phyloP scores from a whole-genome alignment of 2,329 filamentous ascomycete species.

The Aspergillus ochraceus region DNA sequence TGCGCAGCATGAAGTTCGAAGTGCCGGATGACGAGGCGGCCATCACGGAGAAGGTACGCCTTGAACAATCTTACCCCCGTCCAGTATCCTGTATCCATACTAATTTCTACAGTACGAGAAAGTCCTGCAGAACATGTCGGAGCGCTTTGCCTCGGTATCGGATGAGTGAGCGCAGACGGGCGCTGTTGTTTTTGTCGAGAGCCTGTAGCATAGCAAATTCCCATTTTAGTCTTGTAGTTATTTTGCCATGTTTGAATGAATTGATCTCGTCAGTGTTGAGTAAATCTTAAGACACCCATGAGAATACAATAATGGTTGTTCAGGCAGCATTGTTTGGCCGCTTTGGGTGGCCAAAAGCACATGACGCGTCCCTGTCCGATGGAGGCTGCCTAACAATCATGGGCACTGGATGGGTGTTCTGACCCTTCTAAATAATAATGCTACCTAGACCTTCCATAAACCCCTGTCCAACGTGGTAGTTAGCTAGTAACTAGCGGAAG shows the following conservation, averaged over 20 bases:
- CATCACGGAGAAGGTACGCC: conserved; percentile 76
- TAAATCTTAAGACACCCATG: too few relatives aligned
- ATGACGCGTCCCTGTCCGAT: conserved; percentile 15
- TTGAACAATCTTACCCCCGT: too few relatives aligned
- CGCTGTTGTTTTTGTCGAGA: conserved; percentile 13
- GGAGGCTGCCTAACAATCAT: neutral
- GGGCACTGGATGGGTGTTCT: too few relatives aligned
- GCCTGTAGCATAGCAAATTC: conserved; percentile 38
- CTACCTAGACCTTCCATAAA: too few relatives aligned
- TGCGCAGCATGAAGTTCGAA: conserved; percentile 97
- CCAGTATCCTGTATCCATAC: too few relatives aligned
- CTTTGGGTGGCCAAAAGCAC: conserved; percentile 18
- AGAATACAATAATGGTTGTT: neutral
- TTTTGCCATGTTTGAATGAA: conserved; percentile 10
- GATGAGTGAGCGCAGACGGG: conserved; percentile 69
- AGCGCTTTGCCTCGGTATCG: conserved; percentile 94
- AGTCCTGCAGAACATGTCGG: conserved; percentile 85
- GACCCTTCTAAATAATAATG: too few relatives aligned
- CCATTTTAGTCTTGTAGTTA: conserved; percentile 33
- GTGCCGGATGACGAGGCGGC: conserved; percentile 78
- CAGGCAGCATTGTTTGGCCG: conserved; percentile 16
- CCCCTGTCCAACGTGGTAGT: neutral
- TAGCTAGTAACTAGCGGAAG: neutral
- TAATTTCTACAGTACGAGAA: conserved; percentile 71
- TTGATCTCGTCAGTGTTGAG: neutral